Evolutionary conservation across 345 rosid genomes (phyloP).

Genomic region (Sisymbrium altissimum): DNA sequence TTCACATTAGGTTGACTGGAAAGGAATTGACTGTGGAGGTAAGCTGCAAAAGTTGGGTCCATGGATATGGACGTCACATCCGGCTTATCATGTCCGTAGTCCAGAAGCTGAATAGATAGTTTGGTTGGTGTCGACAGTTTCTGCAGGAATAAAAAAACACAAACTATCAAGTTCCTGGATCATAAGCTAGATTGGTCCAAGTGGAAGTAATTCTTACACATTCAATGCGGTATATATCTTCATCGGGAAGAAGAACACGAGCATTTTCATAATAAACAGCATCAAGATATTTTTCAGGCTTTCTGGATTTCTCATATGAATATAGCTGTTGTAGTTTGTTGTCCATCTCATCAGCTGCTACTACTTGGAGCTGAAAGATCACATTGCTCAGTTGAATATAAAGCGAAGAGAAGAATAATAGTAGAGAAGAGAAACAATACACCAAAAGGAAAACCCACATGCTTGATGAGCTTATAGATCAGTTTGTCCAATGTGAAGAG

Average conservation of each 20-base stretch:
- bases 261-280: slow-evolving; percentile 78
- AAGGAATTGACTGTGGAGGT: slow-evolving; percentile 70
- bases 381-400: background rate
- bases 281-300: slow-evolving; percentile 61
- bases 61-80: slow-evolving; percentile 83
- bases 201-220: slow-evolving; percentile 53
- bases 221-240: slow-evolving; percentile 85
- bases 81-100: slow-evolving; percentile 82
- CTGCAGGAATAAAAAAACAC: slow-evolving; percentile 43
- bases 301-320: slow-evolving; percentile 78
- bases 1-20: slow-evolving; percentile 52
- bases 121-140: slow-evolving; percentile 43
- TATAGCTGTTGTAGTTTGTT: slow-evolving; percentile 82
- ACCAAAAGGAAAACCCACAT: slow-evolving; percentile 45
- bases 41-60: slow-evolving; percentile 79
- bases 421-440: background rate
- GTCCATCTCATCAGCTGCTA: slow-evolving; percentile 86
- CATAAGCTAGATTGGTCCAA: background rate
- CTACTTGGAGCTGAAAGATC: slow-evolving; percentile 70
- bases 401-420: background rate
- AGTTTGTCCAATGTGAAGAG: slow-evolving; percentile 93
- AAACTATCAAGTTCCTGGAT: background rate
- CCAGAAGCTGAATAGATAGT: slow-evolving; percentile 88
- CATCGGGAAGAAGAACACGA: slow-evolving; percentile 82
- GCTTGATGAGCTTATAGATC: slow-evolving; percentile 86